Evolutionary conservation across 306 rosid genomes (phyloP).

Genomic region (Sicyos edulis): DNA sequence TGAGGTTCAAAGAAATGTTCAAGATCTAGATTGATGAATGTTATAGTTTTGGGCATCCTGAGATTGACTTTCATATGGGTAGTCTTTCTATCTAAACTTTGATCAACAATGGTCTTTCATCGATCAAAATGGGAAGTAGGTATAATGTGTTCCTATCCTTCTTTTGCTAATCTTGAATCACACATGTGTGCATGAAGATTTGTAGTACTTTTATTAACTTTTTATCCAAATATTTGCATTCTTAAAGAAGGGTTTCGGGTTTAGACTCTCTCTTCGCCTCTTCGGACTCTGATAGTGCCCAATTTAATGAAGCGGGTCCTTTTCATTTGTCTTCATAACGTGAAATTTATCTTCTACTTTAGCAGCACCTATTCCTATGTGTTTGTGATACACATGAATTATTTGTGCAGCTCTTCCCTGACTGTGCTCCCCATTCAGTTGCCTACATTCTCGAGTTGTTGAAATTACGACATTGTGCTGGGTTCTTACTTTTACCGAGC

Average conservation of each 20-base stretch:
- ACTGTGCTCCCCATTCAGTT: constrained; percentile 84
- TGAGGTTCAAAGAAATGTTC: background rate
- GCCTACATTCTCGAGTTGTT: constrained; percentile 68
- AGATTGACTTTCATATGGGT: too few species aligned
- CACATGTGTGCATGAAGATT: background rate
- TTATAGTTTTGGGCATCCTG: background rate
- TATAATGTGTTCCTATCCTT: background rate
- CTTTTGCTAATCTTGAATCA: background rate
- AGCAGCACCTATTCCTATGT: background rate
- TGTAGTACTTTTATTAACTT: constrained; percentile 10
- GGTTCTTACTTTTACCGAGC: constrained; percentile 94
- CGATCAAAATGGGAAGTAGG: background rate
- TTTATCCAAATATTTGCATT: background rate
- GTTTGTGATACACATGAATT: constrained; percentile 14
- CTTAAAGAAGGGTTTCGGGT: background rate
- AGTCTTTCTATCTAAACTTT: background rate
- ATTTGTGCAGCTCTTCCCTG: constrained; percentile 80
- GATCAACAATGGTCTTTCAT: background rate
- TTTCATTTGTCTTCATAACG: background rate
- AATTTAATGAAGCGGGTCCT: too few species aligned
- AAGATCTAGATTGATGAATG: background rate
- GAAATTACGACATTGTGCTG: constrained; percentile 76
- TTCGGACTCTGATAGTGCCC: background rate
- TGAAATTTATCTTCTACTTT: background rate
- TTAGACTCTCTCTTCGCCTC: background rate